phyloP scores from a whole-genome alignment of 306 rosid species.

The Sphenostylis stenocarpa region DNA sequence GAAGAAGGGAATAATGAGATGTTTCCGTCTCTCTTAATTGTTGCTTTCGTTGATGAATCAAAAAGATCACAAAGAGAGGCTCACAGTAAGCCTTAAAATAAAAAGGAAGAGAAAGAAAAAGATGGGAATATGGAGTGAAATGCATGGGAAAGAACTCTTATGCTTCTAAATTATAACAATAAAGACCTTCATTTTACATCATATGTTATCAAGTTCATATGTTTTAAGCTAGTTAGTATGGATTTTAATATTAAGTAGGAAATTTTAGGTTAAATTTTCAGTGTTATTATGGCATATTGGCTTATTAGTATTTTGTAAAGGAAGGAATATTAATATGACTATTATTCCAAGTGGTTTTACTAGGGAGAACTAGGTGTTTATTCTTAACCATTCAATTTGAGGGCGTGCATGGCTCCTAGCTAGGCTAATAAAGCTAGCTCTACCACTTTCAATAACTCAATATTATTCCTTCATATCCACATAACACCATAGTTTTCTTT shows the following conservation, averaged over 20 bases:
- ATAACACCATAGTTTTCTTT: background rate
- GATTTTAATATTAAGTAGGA: no score
- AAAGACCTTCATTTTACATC: no score
- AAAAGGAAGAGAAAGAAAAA: background rate
- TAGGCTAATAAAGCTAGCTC: background rate
- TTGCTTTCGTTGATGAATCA: background rate
- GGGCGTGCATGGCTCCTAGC: background rate
- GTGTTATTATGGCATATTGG: no score
- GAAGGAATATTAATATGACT: slow-evolving; percentile 3
- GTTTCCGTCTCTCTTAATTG: background rate
- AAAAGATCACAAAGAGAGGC: background rate
- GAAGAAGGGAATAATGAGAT: background rate
- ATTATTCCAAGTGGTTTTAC: background rate
- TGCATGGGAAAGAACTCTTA: background rate
- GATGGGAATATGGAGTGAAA: background rate
- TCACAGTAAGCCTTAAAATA: background rate
- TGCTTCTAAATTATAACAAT: background rate
- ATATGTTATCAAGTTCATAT: background rate
- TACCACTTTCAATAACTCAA: background rate
- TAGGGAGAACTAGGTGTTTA: slow-evolving; percentile 10
- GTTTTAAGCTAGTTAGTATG: background rate
- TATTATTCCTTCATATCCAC: slow-evolving; percentile 24
- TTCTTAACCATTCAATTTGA: slow-evolving; percentile 39
- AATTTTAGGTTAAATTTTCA: no score
- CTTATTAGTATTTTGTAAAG: background rate